These are phyloP conservation scores for Pseudocercospora fuligena DNA, from an alignment of 2,329 filamentous ascomycete genomes.

Conservation along the genomic window DNA sequence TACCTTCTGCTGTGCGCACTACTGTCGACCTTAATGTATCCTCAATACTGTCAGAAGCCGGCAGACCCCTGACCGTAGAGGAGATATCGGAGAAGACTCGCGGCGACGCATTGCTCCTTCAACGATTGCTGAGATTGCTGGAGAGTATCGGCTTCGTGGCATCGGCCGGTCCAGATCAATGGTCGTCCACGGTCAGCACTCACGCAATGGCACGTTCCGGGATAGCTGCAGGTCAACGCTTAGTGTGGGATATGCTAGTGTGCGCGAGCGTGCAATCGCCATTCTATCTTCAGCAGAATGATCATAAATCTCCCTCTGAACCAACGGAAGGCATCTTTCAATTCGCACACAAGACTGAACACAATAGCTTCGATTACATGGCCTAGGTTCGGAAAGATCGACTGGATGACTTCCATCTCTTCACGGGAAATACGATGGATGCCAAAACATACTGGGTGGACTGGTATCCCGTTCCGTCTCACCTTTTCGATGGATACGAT, in stretches of 20 bases:
- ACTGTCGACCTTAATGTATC: neutral
- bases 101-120: neutral
- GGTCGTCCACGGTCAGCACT: neutral
- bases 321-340: neutral
- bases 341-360: neutral
- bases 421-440: neutral
- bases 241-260: slow-evolving; percentile 11
- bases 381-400: neutral
- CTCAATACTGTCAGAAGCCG: neutral
- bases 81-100: neutral
- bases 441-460: slow-evolving; percentile 2
- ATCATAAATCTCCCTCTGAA: neutral
- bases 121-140: neutral
- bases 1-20: neutral
- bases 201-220: neutral
- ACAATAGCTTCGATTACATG: neutral
- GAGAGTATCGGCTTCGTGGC: neutral
- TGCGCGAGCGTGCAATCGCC: neutral
- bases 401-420: neutral
- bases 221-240: neutral
- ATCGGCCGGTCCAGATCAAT: neutral
- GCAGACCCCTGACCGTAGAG: neutral
- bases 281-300: neutral
- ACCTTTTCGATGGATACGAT: neutral
- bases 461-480: neutral